These are phyloP conservation scores for Malassezia dermatis DNA, from an alignment of 1,284 basidiomycete genomes.

Conservation along the genomic window DNA sequence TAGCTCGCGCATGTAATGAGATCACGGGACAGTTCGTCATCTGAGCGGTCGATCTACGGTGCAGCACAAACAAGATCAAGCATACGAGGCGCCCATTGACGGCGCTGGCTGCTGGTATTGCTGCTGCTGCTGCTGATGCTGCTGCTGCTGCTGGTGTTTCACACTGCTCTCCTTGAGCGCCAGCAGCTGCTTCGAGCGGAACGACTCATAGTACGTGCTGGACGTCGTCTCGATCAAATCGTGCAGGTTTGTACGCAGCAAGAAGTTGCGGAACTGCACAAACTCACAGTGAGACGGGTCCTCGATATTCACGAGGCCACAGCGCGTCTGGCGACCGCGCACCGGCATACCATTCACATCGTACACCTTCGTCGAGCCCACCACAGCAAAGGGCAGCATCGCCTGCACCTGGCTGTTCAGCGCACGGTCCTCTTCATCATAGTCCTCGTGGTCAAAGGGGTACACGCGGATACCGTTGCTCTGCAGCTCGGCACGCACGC, in stretches of 20 bases:
- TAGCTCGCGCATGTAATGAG: constrained; percentile 6
- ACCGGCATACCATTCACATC: constrained; percentile 92
- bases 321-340: constrained; percentile 88
- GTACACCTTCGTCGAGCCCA: constrained; percentile 86
- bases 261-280: constrained; percentile 89
- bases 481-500: constrained; percentile 85
- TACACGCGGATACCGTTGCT: constrained; percentile 89
- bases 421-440: constrained; percentile 76
- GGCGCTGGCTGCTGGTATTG: constrained; percentile 12
- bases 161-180: constrained; percentile 66
- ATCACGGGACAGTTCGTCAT: background rate
- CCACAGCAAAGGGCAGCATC: constrained; percentile 91
- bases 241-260: constrained; percentile 79
- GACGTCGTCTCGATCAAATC: constrained; percentile 98
- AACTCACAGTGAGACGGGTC: constrained; percentile 90
- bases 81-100: background rate
- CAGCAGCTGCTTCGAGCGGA: constrained; percentile 91
- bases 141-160: constrained; percentile 39
- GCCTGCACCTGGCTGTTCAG: constrained; percentile 77
- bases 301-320: constrained; percentile 97
- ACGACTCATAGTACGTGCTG: constrained; percentile 97
- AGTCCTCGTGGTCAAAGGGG: constrained; percentile 93
- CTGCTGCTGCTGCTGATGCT: constrained; percentile 15
- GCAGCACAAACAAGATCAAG: background rate
- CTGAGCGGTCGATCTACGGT: background rate